phyloP scores from a whole-genome alignment of 2,329 filamentous ascomycete species.

The Chrysoporthe puriensis region DNA sequence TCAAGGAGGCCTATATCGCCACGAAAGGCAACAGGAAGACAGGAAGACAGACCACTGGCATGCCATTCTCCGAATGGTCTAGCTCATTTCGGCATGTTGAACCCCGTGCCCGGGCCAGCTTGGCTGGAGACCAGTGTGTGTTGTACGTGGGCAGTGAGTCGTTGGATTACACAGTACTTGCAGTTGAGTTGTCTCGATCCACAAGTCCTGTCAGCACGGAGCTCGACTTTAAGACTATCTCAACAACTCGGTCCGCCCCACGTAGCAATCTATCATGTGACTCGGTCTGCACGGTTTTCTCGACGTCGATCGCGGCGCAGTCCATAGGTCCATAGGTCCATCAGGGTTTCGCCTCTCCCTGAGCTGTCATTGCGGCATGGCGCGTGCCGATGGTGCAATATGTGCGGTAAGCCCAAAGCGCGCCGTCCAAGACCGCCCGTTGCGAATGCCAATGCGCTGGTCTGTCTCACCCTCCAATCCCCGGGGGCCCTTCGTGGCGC shows the following conservation, averaged over 20 bases:
- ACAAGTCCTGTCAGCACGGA: not conserved
- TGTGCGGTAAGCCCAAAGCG: constrained; percentile 9
- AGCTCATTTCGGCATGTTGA: not conserved
- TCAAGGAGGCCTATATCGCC: not conserved
- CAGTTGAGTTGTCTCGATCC: not conserved
- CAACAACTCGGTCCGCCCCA: not conserved
- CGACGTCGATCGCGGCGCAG: not conserved
- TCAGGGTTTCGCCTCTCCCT: not conserved
- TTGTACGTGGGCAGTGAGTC: not conserved
- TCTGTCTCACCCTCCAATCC: too few relatives aligned
- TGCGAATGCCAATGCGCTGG: too few relatives aligned
- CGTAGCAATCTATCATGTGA: not conserved
- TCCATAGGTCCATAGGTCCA: not conserved
- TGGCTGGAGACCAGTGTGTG: not conserved
- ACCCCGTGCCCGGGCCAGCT: not conserved
- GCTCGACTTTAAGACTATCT: not conserved
- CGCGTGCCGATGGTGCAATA: constrained; percentile 6
- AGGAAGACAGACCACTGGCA: not conserved
- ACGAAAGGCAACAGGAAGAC: not conserved
- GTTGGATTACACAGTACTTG: too few relatives aligned
- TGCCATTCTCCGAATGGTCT: not conserved
- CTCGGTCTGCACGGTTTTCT: not conserved
- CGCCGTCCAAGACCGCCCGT: not conserved
- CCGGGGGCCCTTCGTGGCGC: too few relatives aligned
- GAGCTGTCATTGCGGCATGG: constrained; percentile 6